Conservation (phyloP, 768 basidiomycete genomes). For the Pisolithus microcarpus region DNA sequence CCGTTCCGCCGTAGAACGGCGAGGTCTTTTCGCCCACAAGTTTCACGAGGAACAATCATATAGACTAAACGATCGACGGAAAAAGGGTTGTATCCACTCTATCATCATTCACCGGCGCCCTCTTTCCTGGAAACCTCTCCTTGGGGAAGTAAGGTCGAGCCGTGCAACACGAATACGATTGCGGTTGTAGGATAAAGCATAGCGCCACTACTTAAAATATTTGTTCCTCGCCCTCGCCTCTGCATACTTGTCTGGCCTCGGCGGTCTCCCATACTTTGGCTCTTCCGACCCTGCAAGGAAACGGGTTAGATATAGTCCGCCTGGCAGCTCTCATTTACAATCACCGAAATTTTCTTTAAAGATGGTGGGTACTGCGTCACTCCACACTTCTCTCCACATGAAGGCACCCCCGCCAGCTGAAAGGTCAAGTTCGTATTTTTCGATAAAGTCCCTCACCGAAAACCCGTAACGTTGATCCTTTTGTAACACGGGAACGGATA, state of each 20-base stretch:
- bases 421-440: constrained; percentile 45
- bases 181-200: background rate
- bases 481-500: constrained; percentile 41
- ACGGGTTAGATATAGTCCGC: background rate
- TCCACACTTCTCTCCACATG: constrained; percentile 83
- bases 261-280: constrained; percentile 19
- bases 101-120: background rate
- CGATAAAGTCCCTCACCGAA: constrained; percentile 56
- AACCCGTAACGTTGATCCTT: constrained; percentile 51
- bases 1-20: too few species aligned
- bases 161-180: background rate
- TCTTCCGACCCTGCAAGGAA: constrained; percentile 15
- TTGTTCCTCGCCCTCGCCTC: constrained; percentile 21
- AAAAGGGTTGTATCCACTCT: background rate
- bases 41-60: too few species aligned
- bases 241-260: constrained; percentile 26
- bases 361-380: constrained; percentile 53
- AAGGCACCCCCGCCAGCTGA: constrained; percentile 62
- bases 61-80: too few species aligned
- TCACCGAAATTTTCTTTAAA: constrained; percentile 62
- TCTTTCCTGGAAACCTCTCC: too few species aligned
- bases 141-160: background rate
- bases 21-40: too few species aligned
- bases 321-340: constrained; percentile 22
- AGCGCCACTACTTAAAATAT: background rate